Conservation (phyloP, 352 stramenopile genomes). For the Phytophthora pistaciae region DNA sequence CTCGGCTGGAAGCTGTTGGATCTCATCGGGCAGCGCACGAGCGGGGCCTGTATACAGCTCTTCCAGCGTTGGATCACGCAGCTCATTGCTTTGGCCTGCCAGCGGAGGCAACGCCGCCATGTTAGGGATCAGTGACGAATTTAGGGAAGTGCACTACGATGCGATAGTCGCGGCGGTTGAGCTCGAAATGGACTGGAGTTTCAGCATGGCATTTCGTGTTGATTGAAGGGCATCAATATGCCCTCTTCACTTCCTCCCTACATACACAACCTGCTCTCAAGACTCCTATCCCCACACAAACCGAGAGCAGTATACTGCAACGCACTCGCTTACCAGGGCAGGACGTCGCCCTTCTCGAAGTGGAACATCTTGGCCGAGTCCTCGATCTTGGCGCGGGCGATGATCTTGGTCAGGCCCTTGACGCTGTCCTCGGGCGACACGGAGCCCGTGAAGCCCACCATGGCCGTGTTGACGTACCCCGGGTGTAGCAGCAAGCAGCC, state of each 20-base stretch:
- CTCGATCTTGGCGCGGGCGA: constrained; percentile 42
- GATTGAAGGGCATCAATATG: too few species aligned
- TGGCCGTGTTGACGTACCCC: constrained; percentile 69
- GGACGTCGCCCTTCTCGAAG: constrained; percentile 48
- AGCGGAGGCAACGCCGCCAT: constrained; percentile 30
- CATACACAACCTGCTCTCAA: too few species aligned
- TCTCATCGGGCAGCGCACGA: constrained; percentile 66
- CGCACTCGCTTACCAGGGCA: constrained; percentile 48
- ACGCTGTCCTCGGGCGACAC: constrained; percentile 52
- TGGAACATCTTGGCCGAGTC: constrained; percentile 59
- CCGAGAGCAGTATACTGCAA: too few species aligned
- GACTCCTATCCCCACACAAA: too few species aligned
- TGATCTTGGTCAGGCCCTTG: constrained; percentile 47
- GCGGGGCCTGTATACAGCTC: constrained; percentile 73
- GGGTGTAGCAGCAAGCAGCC: constrained; percentile 65
- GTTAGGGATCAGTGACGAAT: background rate
- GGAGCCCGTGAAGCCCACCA: constrained; percentile 47
- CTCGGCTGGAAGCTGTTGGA: constrained; percentile 70
- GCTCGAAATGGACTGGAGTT: constrained; percentile 15
- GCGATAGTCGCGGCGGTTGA: background rate
- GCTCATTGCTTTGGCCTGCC: constrained; percentile 12
- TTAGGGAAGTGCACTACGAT: background rate
- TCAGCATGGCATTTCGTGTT: background rate
- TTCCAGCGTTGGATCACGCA: constrained; percentile 75
- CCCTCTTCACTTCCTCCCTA: too few species aligned